Evolutionary conservation across 805 yeast genomes (phyloP).

Genomic region (Cyberlindnera japonica): DNA sequence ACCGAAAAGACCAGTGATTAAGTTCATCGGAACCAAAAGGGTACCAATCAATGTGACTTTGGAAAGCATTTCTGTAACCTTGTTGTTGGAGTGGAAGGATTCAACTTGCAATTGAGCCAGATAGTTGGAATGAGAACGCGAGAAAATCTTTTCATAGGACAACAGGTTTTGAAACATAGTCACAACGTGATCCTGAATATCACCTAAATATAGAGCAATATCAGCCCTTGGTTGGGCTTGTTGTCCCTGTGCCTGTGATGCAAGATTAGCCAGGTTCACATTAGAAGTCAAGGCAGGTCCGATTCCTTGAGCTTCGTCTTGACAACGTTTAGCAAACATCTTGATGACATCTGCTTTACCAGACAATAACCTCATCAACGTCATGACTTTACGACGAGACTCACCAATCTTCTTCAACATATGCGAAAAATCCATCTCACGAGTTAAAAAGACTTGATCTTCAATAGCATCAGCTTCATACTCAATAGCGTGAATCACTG

Average conservation of each 20-base stretch:
- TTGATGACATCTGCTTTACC: constrained; percentile 96
- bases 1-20: constrained; percentile 89
- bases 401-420: constrained; percentile 86
- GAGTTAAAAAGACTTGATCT: constrained; percentile 74
- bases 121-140: constrained; percentile 88
- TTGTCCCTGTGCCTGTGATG: constrained; percentile 14
- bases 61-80: constrained; percentile 81
- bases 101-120: constrained; percentile 93
- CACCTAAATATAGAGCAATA: constrained; percentile 88
- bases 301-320: constrained; percentile 52
- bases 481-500: constrained; percentile 72
- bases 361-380: constrained; percentile 79
- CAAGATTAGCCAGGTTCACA: constrained; percentile 36
- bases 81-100: constrained; percentile 79
- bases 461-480: constrained; percentile 80
- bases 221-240: constrained; percentile 76
- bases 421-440: constrained; percentile 66
- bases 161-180: constrained; percentile 91
- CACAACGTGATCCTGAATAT: constrained; percentile 94
- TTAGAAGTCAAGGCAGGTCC: constrained; percentile 39
- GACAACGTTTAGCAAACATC: constrained; percentile 94
- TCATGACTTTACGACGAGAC: constrained; percentile 88
- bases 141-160: constrained; percentile 89
- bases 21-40: constrained; percentile 80
- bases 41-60: constrained; percentile 91